A percentile compares a stretch with the other conserved stretches of the same genome.
These are phyloP conservation scores for Eremothecium coryli DNA, from an alignment of 1,139 yeast genomes.

Conservation along the genomic window DNA sequence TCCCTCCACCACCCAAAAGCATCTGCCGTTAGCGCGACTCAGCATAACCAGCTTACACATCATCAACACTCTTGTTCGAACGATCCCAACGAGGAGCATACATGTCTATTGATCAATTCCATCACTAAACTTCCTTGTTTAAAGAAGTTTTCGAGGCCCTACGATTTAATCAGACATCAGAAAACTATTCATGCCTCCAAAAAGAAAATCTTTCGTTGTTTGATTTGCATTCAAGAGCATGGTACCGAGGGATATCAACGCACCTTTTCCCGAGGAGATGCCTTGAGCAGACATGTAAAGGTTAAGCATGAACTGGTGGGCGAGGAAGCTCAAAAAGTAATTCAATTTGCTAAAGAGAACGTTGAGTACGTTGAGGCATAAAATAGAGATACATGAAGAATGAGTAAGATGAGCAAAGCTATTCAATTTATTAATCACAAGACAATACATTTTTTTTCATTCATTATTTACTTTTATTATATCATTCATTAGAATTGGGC, in stretches of 20 bases:
- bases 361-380: constrained; percentile 46
- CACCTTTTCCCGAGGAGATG: constrained; percentile 90
- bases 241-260: constrained; percentile 40
- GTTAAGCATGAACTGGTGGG: constrained; percentile 75
- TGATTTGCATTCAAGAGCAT: constrained; percentile 58
- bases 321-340: constrained; percentile 58
- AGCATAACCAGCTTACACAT: constrained; percentile 1
- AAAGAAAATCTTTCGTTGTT: constrained; percentile 79
- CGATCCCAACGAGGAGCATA: constrained; percentile 36
- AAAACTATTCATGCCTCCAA: constrained; percentile 91
- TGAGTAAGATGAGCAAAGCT: too few species aligned
- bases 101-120: constrained; percentile 56
- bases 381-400: not conserved
- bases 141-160: constrained; percentile 85
- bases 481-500: too few species aligned
- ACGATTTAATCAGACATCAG: constrained; percentile 89
- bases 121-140: constrained; percentile 55
- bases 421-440: not conserved
- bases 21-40: not conserved
- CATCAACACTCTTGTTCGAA: constrained; percentile 6
- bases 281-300: constrained; percentile 83
- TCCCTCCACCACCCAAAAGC: not conserved
- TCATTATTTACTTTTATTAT: too few species aligned
- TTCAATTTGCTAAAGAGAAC: constrained; percentile 66
- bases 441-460: too few species aligned